Conservation (phyloP, 495 filamentous ascomycete species). For the Oidiodendron maius region DNA sequence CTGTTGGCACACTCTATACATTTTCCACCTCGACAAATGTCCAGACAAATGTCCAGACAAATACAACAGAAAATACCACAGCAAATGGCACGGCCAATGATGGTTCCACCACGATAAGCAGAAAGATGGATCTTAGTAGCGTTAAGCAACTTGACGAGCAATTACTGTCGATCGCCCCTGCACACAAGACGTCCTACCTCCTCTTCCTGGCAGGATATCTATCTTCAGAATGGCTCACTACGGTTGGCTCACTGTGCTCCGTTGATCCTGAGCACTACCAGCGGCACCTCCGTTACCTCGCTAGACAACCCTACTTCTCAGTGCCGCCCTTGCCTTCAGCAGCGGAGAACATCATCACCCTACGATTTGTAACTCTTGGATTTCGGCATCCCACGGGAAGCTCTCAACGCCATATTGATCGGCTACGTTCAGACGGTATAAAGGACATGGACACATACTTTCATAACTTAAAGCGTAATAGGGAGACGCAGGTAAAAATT, state of each 20-base stretch:
- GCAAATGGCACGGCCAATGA: too few relatives aligned
- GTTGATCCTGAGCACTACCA: constrained; percentile 25
- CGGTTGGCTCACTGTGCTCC: constrained; percentile 17
- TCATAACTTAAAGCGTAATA: background rate
- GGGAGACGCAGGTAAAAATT: background rate
- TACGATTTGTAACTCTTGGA: constrained; percentile 18
- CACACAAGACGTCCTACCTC: too few relatives aligned
- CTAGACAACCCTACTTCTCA: constrained; percentile 9
- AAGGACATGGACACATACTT: constrained; percentile 10
- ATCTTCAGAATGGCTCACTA: constrained; percentile 22
- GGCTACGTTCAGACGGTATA: constrained; percentile 4
- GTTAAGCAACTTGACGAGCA: too few relatives aligned
- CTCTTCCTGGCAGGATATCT: constrained; percentile 18
- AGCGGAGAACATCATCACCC: constrained; percentile 13
- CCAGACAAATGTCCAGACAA: too few relatives aligned
- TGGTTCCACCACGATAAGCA: too few relatives aligned
- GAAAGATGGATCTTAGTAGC: too few relatives aligned
- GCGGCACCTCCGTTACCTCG: constrained; percentile 23
- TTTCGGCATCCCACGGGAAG: background rate
- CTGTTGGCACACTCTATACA: too few relatives aligned
- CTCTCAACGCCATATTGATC: background rate
- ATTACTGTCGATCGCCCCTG: too few relatives aligned
- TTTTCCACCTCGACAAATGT: too few relatives aligned
- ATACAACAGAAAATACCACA: too few relatives aligned
- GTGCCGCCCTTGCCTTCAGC: constrained; percentile 21